Evolutionary conservation across 1,284 basidiomycete species (phyloP).

Genomic region (Microbotryum saponariae): DNA sequence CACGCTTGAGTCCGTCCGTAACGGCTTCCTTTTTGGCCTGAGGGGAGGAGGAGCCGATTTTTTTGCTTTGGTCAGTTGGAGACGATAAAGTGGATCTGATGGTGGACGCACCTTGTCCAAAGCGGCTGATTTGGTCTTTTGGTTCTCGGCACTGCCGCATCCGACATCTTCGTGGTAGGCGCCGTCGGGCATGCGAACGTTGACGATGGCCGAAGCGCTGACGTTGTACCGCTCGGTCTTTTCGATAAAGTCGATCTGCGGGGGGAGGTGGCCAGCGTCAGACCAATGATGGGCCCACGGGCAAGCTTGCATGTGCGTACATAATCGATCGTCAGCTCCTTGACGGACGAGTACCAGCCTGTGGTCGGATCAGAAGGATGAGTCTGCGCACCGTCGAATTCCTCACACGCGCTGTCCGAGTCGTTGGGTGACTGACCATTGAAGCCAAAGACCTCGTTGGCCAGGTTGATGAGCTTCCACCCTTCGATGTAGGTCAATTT

Average conservation of each 20-base stretch:
- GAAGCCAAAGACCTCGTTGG: constrained; percentile 97
- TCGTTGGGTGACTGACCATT: constrained; percentile 53
- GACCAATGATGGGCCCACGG: background rate
- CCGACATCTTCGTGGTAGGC: constrained; percentile 88
- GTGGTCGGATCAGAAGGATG: background rate
- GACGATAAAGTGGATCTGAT: background rate
- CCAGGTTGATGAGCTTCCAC: constrained; percentile 92
- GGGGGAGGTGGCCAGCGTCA: too few relatives aligned
- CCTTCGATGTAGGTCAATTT: constrained; percentile 94
- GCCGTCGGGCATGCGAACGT: constrained; percentile 81
- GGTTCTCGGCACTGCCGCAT: constrained; percentile 78
- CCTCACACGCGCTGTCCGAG: too few relatives aligned
- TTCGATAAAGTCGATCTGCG: constrained; percentile 56
- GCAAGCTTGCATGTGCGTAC: constrained; percentile 38
- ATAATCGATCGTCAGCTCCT: constrained; percentile 62
- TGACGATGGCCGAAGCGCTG: constrained; percentile 75
- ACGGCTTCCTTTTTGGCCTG: constrained; percentile 97
- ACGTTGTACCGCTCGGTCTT: constrained; percentile 59
- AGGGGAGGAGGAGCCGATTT: background rate
- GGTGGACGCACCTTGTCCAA: constrained; percentile 71
- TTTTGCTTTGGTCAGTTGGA: background rate
- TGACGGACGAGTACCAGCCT: constrained; percentile 80
- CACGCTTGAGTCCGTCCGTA: constrained; percentile 86
- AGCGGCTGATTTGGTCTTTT: constrained; percentile 72
- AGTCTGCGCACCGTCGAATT: background rate